Evolutionary conservation across 495 filamentous ascomycete genomes (phyloP).

Genomic region (Letharia lupina): DNA sequence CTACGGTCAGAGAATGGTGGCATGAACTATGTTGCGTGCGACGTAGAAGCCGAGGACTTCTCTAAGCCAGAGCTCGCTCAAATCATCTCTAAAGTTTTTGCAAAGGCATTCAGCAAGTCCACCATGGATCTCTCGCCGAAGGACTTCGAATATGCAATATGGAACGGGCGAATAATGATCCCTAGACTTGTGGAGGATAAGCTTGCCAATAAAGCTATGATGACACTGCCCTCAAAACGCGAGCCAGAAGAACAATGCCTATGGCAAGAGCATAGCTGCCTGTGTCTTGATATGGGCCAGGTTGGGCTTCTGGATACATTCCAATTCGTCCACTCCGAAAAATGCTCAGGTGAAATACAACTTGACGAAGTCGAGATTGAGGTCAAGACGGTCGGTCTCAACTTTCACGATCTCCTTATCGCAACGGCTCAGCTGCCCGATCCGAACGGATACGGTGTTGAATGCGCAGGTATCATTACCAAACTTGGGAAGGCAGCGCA

Average conservation of each 20-base stretch:
- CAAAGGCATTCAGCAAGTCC: conserved; percentile 10
- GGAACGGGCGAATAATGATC: conserved; percentile 28
- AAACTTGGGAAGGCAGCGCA: conserved; percentile 41
- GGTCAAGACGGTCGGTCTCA: conserved; percentile 11
- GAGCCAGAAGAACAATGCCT: conserved; percentile 9
- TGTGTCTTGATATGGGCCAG: conserved; percentile 11
- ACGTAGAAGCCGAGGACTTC: conserved; percentile 20
- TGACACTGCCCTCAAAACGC: not conserved
- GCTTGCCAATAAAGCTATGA: not conserved
- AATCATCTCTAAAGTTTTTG: conserved; percentile 11
- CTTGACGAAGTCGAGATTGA: conserved; percentile 21
- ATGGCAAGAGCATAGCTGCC: conserved; percentile 9
- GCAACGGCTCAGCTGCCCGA: conserved; percentile 33
- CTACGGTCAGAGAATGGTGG: conserved; percentile 24
- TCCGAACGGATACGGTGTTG: conserved; percentile 38
- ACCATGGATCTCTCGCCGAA: not conserved
- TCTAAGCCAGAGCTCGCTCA: conserved; percentile 6
- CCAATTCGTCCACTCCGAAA: conserved; percentile 12
- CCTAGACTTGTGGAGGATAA: conserved; percentile 23
- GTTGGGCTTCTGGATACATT: conserved; percentile 19
- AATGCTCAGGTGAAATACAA: conserved; percentile 7
- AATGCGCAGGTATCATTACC: conserved; percentile 47
- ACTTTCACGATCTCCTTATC: conserved; percentile 36
- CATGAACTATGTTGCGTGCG: conserved; percentile 18
- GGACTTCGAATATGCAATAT: conserved; percentile 30